These are phyloP conservation scores for Ceratobasidium theobromae DNA, from an alignment of 1,284 basidiomycete genomes.

Conservation along the genomic window DNA sequence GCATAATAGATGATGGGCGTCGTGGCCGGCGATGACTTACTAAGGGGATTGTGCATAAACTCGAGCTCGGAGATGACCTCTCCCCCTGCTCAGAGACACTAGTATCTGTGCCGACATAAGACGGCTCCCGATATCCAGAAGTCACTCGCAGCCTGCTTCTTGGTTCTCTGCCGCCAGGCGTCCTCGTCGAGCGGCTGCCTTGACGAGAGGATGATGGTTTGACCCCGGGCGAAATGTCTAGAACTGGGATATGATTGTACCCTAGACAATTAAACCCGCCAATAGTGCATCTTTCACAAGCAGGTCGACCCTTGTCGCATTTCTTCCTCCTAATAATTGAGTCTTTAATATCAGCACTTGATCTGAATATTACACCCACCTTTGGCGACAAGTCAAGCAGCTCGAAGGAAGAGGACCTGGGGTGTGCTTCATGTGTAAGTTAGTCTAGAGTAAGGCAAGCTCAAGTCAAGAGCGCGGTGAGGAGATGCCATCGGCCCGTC, in stretches of 20 bases:
- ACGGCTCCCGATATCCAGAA: not conserved
- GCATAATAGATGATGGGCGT: no score
- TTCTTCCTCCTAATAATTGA: conserved; percentile 9
- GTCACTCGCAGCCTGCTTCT: not conserved
- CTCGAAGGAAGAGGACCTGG: not conserved
- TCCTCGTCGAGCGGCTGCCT: not conserved
- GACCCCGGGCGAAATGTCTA: not conserved
- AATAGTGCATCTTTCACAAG: not conserved
- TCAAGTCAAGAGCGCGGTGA: not conserved
- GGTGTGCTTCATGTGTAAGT: not conserved
- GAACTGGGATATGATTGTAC: conserved; percentile 1
- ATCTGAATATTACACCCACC: not conserved
- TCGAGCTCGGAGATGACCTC: not conserved
- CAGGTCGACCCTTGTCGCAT: conserved; percentile 5
- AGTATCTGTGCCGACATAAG: not conserved
- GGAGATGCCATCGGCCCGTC: not conserved
- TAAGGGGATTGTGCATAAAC: no score
- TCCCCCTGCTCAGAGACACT: not conserved
- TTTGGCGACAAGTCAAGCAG: conserved; percentile 5
- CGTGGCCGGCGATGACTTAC: no score
- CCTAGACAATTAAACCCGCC: conserved; percentile 17
- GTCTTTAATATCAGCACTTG: not conserved
- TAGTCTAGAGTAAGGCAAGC: not conserved
- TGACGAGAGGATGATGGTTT: not conserved
- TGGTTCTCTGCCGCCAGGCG: not conserved